phyloP scores from a whole-genome alignment of 2,329 filamentous ascomycete genomes.

The Penicillium sumatraense region DNA sequence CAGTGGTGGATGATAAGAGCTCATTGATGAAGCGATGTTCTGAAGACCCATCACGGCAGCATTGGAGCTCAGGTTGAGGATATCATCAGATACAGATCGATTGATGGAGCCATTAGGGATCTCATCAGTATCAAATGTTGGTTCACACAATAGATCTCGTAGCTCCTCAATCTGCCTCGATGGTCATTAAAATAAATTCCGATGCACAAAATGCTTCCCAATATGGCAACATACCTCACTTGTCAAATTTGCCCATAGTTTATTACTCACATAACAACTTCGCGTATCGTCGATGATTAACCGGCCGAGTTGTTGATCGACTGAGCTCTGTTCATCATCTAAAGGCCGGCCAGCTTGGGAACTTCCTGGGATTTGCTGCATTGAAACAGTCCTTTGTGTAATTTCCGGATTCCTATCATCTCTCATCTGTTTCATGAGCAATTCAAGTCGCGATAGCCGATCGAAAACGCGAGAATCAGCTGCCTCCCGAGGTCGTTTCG shows the following conservation, averaged over 20 bases:
- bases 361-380: background rate
- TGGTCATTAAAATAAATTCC: background rate
- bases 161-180: slow-evolving; percentile 58
- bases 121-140: slow-evolving; percentile 19
- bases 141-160: slow-evolving; percentile 59
- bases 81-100: slow-evolving; percentile 37
- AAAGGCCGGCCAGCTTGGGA: background rate
- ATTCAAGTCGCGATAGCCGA: slow-evolving; percentile 59
- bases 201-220: slow-evolving; percentile 11
- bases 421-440: slow-evolving; percentile 50
- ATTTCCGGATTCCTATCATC: background rate
- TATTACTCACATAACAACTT: slow-evolving; percentile 66
- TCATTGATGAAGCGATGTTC: slow-evolving; percentile 57
- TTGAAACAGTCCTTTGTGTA: background rate
- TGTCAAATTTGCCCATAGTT: slow-evolving; percentile 64
- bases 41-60: slow-evolving; percentile 48
- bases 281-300: slow-evolving; percentile 64
- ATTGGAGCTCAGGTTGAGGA: slow-evolving; percentile 56
- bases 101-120: background rate
- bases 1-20: slow-evolving; percentile 54
- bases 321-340: background rate
- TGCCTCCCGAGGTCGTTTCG: slow-evolving; percentile 15
- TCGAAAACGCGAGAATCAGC: slow-evolving; percentile 48
- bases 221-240: slow-evolving; percentile 4
- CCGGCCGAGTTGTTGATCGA: slow-evolving; percentile 58